Conservation (phyloP, 2,329 filamentous ascomycete species). For the Lizonia empirigonia region DNA sequence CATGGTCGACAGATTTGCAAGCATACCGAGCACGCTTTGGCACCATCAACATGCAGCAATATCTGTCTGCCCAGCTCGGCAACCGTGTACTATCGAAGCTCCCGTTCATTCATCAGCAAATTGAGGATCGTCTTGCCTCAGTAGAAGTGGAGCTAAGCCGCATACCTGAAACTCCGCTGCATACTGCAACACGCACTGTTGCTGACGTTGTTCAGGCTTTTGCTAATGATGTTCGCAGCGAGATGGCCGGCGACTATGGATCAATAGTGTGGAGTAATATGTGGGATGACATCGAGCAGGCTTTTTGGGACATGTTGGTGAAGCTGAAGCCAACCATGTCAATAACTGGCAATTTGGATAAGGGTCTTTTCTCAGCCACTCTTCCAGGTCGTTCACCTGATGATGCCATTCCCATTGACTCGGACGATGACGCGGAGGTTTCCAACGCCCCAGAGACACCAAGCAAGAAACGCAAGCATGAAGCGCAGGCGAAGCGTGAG, state of each 20-base stretch:
- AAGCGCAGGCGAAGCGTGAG: background rate
- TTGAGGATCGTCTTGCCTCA: conserved; percentile 53
- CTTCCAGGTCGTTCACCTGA: conserved; percentile 19
- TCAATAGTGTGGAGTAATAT: conserved; percentile 50
- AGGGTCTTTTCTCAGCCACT: conserved; percentile 13
- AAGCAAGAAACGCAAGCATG: conserved; percentile 42
- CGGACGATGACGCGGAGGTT: background rate
- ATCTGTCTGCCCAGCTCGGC: conserved; percentile 57
- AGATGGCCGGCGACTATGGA: conserved; percentile 58
- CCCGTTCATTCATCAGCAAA: conserved; percentile 52
- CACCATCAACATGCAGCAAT: conserved; percentile 56
- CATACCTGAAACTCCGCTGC: conserved; percentile 68
- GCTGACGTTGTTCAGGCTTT: conserved; percentile 65
- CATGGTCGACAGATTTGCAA: conserved; percentile 55
- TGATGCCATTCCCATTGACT: conserved; percentile 29
- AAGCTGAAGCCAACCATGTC: conserved; percentile 37
- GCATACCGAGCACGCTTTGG: conserved; percentile 57
- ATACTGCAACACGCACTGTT: conserved; percentile 70
- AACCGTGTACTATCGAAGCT: conserved; percentile 49
- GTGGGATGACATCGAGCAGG: conserved; percentile 54
- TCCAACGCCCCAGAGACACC: conserved; percentile 19
- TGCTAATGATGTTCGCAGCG: conserved; percentile 57
- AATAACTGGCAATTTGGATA: conserved; percentile 17
- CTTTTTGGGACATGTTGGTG: conserved; percentile 56
- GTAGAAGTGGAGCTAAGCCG: conserved; percentile 62